Evolutionary conservation across 1,284 basidiomycete genomes (phyloP), one percentile per base, ranked within the genome.

Genomic region (Apiotrichum sp.): DNA sequence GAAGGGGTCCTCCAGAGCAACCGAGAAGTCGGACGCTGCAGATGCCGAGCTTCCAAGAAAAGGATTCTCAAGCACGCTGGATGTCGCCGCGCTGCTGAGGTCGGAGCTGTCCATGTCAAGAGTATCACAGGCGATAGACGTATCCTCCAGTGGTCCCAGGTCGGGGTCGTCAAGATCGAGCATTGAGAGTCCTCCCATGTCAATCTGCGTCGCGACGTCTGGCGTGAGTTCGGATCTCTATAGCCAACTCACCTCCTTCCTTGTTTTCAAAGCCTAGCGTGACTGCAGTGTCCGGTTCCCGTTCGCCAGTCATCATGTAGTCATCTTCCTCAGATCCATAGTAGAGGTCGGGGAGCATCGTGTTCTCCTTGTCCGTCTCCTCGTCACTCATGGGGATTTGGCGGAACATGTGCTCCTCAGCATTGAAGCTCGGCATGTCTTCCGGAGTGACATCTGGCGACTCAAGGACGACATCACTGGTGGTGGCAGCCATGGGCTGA

Each of bases 291-390:
- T 56, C 48, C 7, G 48, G 47, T 22, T 6, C 7, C 16, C 35
- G 47, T 32, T 5, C 3, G 8, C 5, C 16, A 31, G 59, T 52
- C 3, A 55, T 11, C 14, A 53, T 39, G 16, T 55, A 48, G 31
- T 52, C 48, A 3, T 62, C 50, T 9, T 55, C 50, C 3, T 53
- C 53, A 2, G 47, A 55, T 10, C 52, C 59, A 10, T 50, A 39
- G 16, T 48, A 58, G 3, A 40, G 45, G n/a, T 54, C 48, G 9
- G 57, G 55, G 13, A 65, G 31, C 31, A 58, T 55, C 4, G 61
- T 56, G 56, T 73, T 73, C 59, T 74, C 72, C 57, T 74, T 74
- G 50, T 74, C 70, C 34, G 65, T 69, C 16, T 64, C 68, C 5
- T 57, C 65, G 32, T 52, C 60, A 14, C 54, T 52, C n/a, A n/a